Evolutionary conservation across 768 basidiomycete species (phyloP), one percentile per base, ranked within the genome.

Genomic region (Tulasnella sp.): DNA sequence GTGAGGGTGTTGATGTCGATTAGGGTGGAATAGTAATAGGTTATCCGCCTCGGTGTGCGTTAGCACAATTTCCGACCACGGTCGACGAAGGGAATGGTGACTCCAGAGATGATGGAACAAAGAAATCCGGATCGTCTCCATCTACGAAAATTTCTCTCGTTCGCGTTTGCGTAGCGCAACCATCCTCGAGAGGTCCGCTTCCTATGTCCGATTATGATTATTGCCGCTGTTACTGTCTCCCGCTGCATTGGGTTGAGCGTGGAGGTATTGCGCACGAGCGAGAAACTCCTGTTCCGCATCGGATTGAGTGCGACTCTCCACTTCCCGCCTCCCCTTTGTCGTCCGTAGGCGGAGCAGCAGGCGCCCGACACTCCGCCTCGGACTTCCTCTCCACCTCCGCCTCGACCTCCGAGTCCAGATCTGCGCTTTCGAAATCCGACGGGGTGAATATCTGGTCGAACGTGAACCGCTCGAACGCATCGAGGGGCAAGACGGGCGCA

Each of bases 391-490:
- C n/a, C 39, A 39, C 39, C 39, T 39, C 39, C 39, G 39, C 39
- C 12, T 52, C 49, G 17, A 52, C 6, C n/a, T 52, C 49, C 7
- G 49, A 19, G 49, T 52, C 49, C 49, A 52, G 17, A 31, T 68
- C 67, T 5, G 67, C 71, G 71, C 34, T 36, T 12, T 39, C 70
- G 37, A 37, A 36, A 25, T 71, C 39, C 11, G n/a, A n/a, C n/a
- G 22, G n/a, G 39, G 22, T 42, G 70, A 42, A 36, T 7, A 71
- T 31, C 34, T 36, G 36, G 36, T 71, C 70, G 37, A 71, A 71
- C n/a, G 70, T 42, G 39, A 71, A 71, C 25, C 70, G 34, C 70
- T 71, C 70, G 70, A 71, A 72, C 34, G 49, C 71, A 29, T 54
- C 40, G 2, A 42, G 37, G 14, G 40, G 36, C 7, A 49, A n/a